phyloP scores from a whole-genome alignment of 179 eudicot genomes.

The Silene noctiflora region DNA sequence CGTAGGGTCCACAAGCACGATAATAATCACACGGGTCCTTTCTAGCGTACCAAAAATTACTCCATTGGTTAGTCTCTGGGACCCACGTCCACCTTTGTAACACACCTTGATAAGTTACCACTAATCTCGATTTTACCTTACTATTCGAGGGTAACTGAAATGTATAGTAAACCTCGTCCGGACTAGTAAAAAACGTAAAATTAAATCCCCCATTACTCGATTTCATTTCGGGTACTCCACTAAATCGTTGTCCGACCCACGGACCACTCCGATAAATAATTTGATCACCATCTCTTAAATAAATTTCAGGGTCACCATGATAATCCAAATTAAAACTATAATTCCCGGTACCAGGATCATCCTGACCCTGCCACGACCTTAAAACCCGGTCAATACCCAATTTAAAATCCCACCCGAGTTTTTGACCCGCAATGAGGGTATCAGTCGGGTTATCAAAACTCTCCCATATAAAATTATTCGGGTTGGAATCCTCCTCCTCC shows the following conservation, averaged over 20 bases:
- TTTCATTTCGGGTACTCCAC: conserved; percentile 82
- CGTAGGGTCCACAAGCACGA: conserved; percentile 48
- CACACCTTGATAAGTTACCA: conserved; percentile 35
- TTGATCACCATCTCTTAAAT: conserved; percentile 16
- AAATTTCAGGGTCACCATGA: conserved; percentile 55
- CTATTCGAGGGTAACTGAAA: conserved; percentile 28
- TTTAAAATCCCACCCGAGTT: conserved; percentile 33
- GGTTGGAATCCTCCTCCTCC: conserved; percentile 24
- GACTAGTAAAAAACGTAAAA: conserved; percentile 29
- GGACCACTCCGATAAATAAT: conserved; percentile 62
- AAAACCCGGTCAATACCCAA: conserved; percentile 32
- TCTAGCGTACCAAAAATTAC: conserved; percentile 45
- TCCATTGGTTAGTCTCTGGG: conserved; percentile 34
- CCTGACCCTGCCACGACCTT: conserved; percentile 37
- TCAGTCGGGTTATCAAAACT: conserved; percentile 49
- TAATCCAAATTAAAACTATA: conserved; percentile 42
- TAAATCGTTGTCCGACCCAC: conserved; percentile 74
- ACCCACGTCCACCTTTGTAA: conserved; percentile 52
- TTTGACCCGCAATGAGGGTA: conserved; percentile 46
- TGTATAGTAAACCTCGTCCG: conserved; percentile 36
- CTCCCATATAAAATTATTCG: conserved; percentile 35
- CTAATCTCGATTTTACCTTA: conserved; percentile 42
- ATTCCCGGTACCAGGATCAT: conserved; percentile 54
- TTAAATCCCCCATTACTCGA: conserved; percentile 22
- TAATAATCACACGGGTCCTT: conserved; percentile 60